A percentile compares a stretch with the other conserved stretches of the same genome.
Evolutionary conservation across 2,329 filamentous ascomycete genomes (phyloP).

Genomic region (Trichoderma lentiforme): DNA sequence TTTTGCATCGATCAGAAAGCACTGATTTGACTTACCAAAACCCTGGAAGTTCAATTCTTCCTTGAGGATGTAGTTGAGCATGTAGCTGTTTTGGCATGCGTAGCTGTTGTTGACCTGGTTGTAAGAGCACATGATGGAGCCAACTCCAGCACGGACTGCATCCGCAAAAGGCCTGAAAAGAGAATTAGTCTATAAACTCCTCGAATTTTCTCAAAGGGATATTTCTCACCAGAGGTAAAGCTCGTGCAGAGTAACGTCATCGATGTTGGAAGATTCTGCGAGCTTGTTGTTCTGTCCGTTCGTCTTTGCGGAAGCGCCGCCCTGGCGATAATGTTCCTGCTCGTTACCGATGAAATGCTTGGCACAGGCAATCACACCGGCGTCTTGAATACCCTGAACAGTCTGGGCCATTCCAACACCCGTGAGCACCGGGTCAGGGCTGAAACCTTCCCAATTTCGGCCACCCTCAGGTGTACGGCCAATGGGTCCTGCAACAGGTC

Average conservation of each 20-base stretch:
- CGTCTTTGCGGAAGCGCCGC: not conserved
- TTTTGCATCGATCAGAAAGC: not conserved
- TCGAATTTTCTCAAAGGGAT: not conserved
- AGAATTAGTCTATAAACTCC: not conserved
- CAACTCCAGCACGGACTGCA: constrained; percentile 53
- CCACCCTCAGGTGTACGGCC: constrained; percentile 69
- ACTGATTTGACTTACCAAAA: not conserved
- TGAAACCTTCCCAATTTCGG: constrained; percentile 74
- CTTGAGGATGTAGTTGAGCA: constrained; percentile 67
- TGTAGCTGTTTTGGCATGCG: constrained; percentile 66
- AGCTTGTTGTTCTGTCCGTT: not conserved
- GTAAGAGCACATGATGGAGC: constrained; percentile 65
- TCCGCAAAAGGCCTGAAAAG: constrained; percentile 54
- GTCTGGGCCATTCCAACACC: constrained; percentile 68
- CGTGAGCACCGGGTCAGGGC: constrained; percentile 66
- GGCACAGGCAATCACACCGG: constrained; percentile 43
- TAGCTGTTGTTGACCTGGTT: constrained; percentile 71
- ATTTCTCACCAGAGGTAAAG: not conserved
- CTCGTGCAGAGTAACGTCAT: not conserved
- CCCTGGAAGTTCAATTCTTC: not conserved
- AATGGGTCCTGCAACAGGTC: constrained; percentile 67
- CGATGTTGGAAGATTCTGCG: not conserved
- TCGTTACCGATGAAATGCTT: not conserved
- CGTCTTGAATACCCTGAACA: constrained; percentile 74
- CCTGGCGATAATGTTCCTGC: not conserved